Conservation (phyloP, 768 basidiomycete genomes). For the Pleurotus cornucopiae region DNA sequence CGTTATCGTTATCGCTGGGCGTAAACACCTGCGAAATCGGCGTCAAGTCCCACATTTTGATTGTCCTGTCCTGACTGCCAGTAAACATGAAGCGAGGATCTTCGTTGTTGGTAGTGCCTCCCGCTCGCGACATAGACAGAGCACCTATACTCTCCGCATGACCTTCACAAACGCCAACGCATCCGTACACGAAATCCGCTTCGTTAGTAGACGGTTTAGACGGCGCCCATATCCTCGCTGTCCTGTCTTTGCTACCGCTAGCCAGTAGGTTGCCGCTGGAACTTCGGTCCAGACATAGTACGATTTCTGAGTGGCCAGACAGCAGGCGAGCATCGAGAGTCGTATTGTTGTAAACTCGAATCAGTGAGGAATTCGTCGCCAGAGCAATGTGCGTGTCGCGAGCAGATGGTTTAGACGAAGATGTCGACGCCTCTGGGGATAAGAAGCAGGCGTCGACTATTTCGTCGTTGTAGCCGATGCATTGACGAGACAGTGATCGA, state of each 20-base stretch:
- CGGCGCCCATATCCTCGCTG: constrained; percentile 80
- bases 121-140: constrained; percentile 67
- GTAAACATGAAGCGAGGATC: constrained; percentile 77
- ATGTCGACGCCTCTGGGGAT: constrained; percentile 27
- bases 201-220: constrained; percentile 12
- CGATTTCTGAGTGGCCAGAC: constrained; percentile 87
- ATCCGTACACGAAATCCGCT: constrained; percentile 54
- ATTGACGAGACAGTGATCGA: constrained; percentile 63
- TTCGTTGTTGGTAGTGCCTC: constrained; percentile 19
- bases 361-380: constrained; percentile 96
- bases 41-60: constrained; percentile 97
- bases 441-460: constrained; percentile 89
- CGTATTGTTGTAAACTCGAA: constrained; percentile 79
- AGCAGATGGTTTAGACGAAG: constrained; percentile 15
- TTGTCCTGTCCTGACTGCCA: constrained; percentile 94
- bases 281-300: constrained; percentile 76
- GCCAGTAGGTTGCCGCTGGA: constrained; percentile 69
- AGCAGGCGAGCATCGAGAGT: constrained; percentile 82
- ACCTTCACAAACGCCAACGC: constrained; percentile 86
- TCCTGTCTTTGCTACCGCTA: constrained; percentile 89
- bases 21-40: constrained; percentile 29
- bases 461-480: constrained; percentile 98
- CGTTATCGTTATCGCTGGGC: constrained; percentile 10
- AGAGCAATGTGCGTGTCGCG: constrained; percentile 79
- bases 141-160: constrained; percentile 94